phyloP scores from a whole-genome alignment of 2,329 filamentous ascomycete species.

The Coniochaeta hoffmannii region DNA sequence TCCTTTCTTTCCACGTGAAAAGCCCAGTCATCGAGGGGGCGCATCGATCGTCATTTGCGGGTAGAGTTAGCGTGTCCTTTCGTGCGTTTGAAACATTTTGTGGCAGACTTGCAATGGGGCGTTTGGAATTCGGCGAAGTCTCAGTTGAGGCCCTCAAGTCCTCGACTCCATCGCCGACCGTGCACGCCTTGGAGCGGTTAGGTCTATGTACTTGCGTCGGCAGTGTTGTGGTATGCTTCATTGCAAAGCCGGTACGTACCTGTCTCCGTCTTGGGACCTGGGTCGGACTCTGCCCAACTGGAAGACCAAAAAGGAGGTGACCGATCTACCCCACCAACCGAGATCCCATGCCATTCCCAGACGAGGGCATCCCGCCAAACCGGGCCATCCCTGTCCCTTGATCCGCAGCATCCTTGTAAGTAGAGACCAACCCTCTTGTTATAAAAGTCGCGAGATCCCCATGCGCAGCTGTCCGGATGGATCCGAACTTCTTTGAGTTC shows the following conservation, averaged over 20 bases:
- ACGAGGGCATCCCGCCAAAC: neutral
- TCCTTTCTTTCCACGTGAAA: neutral
- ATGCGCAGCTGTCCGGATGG: neutral
- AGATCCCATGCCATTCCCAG: neutral
- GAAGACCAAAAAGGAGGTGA: too few relatives aligned
- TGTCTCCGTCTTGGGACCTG: neutral
- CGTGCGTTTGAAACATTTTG: neutral
- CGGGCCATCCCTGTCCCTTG: neutral
- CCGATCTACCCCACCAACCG: neutral
- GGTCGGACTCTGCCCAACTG: neutral
- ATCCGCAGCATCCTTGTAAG: neutral
- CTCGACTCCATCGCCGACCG: neutral
- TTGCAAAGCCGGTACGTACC: too few relatives aligned
- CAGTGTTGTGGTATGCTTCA: too few relatives aligned
- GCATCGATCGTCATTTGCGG: neutral
- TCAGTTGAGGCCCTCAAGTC: neutral
- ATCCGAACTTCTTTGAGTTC: neutral
- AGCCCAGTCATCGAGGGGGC: neutral
- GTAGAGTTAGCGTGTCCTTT: too few relatives aligned
- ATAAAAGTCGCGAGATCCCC: neutral
- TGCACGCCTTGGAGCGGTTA: neutral
- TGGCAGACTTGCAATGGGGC: neutral
- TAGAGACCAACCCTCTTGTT: neutral
- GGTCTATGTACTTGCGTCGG: neutral
- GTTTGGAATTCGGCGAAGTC: neutral